Conservation (phyloP, 164 flowering plant genomes). For the Magnolia changhungtana region DNA sequence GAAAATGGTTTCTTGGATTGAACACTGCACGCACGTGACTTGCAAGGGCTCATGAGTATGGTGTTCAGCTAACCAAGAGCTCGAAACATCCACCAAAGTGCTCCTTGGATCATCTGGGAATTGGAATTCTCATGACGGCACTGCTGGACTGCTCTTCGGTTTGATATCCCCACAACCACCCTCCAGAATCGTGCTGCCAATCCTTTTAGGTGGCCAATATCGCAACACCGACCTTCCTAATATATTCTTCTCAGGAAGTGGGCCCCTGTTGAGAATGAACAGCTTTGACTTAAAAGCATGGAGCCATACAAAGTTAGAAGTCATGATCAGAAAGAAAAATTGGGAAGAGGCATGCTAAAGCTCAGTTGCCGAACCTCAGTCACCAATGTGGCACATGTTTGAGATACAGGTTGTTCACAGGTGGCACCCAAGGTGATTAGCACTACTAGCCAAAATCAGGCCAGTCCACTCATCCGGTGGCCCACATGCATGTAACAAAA, state of each 20-base stretch:
- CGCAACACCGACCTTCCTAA: slow-evolving; percentile 86
- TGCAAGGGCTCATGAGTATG: too few relatives aligned
- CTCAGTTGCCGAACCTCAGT: not conserved
- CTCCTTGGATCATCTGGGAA: not conserved
- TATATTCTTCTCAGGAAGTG: slow-evolving; percentile 87
- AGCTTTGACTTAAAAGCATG: not conserved
- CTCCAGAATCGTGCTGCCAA: slow-evolving; percentile 69
- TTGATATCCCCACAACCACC: slow-evolving; percentile 17
- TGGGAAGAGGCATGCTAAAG: not conserved
- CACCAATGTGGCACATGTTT: not conserved
- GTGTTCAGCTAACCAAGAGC: too few relatives aligned
- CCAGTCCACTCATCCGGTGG: too few relatives aligned
- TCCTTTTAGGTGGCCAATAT: slow-evolving; percentile 90
- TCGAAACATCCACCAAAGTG: too few relatives aligned
- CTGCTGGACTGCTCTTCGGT: slow-evolving; percentile 26
- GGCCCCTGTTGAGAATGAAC: slow-evolving; percentile 53
- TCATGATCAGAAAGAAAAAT: not conserved
- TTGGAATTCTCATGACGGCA: not conserved
- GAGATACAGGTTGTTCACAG: not conserved
- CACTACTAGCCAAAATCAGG: not conserved
- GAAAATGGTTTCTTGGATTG: not conserved
- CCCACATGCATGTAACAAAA: not conserved
- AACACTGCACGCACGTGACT: too few relatives aligned
- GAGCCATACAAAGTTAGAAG: not conserved
- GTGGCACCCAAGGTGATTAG: not conserved